A percentile compares a stretch with the other conserved stretches of the same genome.
Evolutionary conservation across 1,139 yeast genomes (phyloP).

Genomic region (Kurtzmaniella natalensis): DNA sequence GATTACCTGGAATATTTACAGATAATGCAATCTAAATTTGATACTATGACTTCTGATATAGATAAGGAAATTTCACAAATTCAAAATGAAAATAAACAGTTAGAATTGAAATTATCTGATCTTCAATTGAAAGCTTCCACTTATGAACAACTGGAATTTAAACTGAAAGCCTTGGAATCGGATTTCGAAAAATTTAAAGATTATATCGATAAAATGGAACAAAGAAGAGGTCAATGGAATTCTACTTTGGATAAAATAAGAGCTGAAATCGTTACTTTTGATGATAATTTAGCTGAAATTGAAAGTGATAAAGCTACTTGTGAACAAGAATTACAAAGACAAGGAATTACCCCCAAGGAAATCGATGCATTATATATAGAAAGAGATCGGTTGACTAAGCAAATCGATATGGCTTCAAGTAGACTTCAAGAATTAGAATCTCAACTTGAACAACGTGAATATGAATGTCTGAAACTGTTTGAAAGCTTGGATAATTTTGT

Average conservation of each 20-base stretch:
- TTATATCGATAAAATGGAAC: conserved; percentile 64
- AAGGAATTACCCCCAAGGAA: conserved; percentile 58
- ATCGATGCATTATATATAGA: conserved; percentile 62
- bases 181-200: conserved; percentile 70
- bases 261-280: conserved; percentile 48
- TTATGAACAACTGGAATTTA: conserved; percentile 46
- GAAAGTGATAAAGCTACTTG: conserved; percentile 44
- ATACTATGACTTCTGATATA: conserved; percentile 31
- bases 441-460: conserved; percentile 42
- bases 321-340: conserved; percentile 44
- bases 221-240: conserved; percentile 63
- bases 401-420: conserved; percentile 48
- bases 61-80: conserved; percentile 36
- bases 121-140: conserved; percentile 23
- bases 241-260: conserved; percentile 50
- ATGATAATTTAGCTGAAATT: conserved; percentile 37
- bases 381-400: conserved; percentile 52
- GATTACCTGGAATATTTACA: conserved; percentile 52
- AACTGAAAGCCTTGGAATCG: conserved; percentile 61
- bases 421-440: conserved; percentile 34
- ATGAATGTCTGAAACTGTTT: conserved; percentile 42
- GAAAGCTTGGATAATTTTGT: conserved; percentile 50
- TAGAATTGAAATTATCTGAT: conserved; percentile 26
- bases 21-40: conserved; percentile 55
- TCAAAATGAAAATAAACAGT: conserved; percentile 37